Conservation (phyloP, 2,329 filamentous ascomycete species). For the Fusarium solani-melongenae region DNA sequence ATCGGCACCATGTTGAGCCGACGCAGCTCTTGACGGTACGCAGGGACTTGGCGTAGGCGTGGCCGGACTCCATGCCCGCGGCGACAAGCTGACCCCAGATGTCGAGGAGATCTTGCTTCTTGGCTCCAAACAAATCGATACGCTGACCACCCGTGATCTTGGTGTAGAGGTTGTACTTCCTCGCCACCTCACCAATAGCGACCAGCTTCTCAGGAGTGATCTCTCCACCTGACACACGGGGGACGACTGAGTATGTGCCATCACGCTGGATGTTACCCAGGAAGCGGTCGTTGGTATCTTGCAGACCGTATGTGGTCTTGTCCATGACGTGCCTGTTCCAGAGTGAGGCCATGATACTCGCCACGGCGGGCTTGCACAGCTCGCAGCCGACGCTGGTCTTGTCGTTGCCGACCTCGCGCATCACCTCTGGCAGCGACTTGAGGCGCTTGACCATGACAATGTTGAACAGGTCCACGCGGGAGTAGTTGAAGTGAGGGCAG, state of each 20-base stretch:
- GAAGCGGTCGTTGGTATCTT: conserved; percentile 92
- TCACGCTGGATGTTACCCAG: conserved; percentile 92
- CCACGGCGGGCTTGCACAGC: conserved; percentile 85
- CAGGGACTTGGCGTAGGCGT: conserved; percentile 90
- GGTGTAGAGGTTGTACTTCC: conserved; percentile 85
- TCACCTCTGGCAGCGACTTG: conserved; percentile 77
- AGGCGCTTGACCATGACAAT: conserved; percentile 86
- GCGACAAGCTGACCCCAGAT: conserved; percentile 87
- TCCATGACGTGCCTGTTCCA: conserved; percentile 89
- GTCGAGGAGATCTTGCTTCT: conserved; percentile 83
- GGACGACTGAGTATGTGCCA: conserved; percentile 89
- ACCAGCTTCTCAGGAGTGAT: conserved; percentile 90
- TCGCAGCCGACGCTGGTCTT: conserved; percentile 83
- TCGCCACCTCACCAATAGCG: conserved; percentile 83
- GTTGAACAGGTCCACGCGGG: conserved; percentile 89
- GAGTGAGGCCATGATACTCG: conserved; percentile 81
- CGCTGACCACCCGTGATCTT: conserved; percentile 94
- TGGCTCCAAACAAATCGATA: conserved; percentile 92
- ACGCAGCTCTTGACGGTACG: conserved; percentile 93
- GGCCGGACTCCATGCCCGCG: conserved; percentile 89
- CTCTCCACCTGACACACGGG: conserved; percentile 84
- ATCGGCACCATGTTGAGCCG: conserved; percentile 91
- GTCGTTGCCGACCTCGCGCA: conserved; percentile 81
- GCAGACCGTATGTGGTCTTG: conserved; percentile 75
- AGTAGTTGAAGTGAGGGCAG: conserved; percentile 86